Evolutionary conservation across 371 early-diverging fungal genomes (phyloP), one percentile per base, ranked within the genome.

Genomic region (Homolaphlyctis polyrhiza): DNA sequence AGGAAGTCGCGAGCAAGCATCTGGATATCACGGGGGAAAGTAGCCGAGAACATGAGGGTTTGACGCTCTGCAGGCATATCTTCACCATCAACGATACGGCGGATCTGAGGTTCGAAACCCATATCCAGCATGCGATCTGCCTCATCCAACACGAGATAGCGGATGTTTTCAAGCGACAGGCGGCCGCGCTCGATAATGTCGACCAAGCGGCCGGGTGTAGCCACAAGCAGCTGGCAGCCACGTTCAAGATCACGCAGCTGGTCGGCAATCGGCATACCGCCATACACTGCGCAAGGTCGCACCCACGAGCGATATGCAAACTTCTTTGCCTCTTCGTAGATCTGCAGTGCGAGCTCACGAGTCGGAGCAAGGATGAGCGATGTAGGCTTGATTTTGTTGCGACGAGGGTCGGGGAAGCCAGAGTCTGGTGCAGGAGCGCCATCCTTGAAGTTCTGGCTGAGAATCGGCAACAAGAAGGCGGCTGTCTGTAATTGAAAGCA

Each of bases 51-150:
- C 92, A 98, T 91, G 70, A 98, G 92, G 0, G 97, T 98, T 69
- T 92, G 92, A 30, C 98, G 90, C 4, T 86, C 80, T n/a, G 82
- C 81, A 14, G 93, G 91, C 95, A 97, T 94, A 68, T 97, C 93
- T 80, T 93, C 95, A 62, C 87, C 72, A 73, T 96, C 92, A 33
- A 99, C 97, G 67, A 98, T 93, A 36, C 92, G 91, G 61, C 98
- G 87, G 66, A 99, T 97, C 77, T 98, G 99, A 35, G 95, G 94
- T 75, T 97, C 98, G 80, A 99, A 99, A 60, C 99, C 99, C 97
- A 97, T 98, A 71, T 99, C 99, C 35, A 80, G 63, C 94, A 98
- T 95, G 65, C 98, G 91, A 80, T 99, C 99, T 28, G 99, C 99
- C 79, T 99, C 99, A 74, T 99, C 99, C 25, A 99, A 78, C 5